Base-by-base conservation (phyloP, 2,329 filamentous ascomycete species). In the Pleoardoris graminearum region DNA sequence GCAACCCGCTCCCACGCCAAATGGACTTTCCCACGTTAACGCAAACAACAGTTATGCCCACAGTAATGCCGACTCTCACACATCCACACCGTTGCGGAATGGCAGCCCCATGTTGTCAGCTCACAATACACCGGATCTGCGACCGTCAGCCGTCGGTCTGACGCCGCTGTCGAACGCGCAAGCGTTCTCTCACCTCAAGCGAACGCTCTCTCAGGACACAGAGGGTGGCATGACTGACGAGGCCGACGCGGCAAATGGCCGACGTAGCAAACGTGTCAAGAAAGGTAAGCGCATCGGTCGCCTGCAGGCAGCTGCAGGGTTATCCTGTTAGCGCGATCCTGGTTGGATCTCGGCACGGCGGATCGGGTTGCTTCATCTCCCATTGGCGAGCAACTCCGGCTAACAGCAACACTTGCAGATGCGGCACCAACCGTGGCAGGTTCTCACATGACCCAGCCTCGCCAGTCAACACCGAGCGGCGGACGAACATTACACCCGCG, bases 361-460 rank as follows among this genome's bases (percentile, higher is more conserved):
- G 55, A 51, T 56, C 47, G 48, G n/a, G 32, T 38, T 35, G 58
- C 48, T 50, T 42, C 39, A 47, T 25, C 32, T 50, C 45, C 56
- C 46, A 66, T 66, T 67, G 66, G 60, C 22, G 51, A 49, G 43
- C 35, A 43, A 55, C 16, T 37, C 45, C 47, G 57, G 60, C 69
- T 69, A 67, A 65, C 59, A 39, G 39, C 21, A 49, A 52, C 38
- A 48, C 58, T 61, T 77, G 73, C 63, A 75, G 79, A 84, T 70
- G 75, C 75, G 37, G 78, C 81, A 30, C 91, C 93, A 37, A 96
- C 90, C 29, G 91, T 99, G 61, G 91, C 91, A 59, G 94, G 94
- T 49, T 97, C 93, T 47, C 91, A 97, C 76, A 97, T 97, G 91
- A 94, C 90, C 55, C 85, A 93, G 66, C 91, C 96, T 68, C 89